A percentile compares a stretch with the other conserved stretches of the same genome.
phyloP scores from a whole-genome alignment of 768 basidiomycete species.

The Dioszegia crocea region DNA sequence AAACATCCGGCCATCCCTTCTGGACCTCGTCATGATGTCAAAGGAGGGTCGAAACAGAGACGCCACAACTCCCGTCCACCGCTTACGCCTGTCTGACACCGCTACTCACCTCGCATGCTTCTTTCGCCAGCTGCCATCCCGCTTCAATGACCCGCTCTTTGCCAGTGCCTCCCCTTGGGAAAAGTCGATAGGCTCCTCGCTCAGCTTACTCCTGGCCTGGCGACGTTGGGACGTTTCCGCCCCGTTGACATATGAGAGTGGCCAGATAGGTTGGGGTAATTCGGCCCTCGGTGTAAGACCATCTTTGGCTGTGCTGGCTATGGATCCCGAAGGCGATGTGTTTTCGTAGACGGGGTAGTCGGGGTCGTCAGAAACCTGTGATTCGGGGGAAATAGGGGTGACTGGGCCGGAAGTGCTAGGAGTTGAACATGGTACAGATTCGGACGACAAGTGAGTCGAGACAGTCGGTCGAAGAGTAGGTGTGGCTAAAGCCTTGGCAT shows the following conservation, averaged over 20 bases:
- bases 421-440: too few species aligned
- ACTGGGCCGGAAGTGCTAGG: not conserved
- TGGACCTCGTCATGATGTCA: too few species aligned
- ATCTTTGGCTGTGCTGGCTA: conserved; percentile 20
- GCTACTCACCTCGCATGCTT: conserved; percentile 39
- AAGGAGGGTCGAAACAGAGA: too few species aligned
- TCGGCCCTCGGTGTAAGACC: conserved; percentile 35
- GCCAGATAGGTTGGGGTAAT: conserved; percentile 28
- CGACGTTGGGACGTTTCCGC: conserved; percentile 4
- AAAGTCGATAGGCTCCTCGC: not conserved
- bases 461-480: too few species aligned
- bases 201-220: not conserved
- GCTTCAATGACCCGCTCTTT: conserved; percentile 11
- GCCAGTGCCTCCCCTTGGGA: not conserved
- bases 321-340: conserved; percentile 2
- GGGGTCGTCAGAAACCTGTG: too few species aligned
- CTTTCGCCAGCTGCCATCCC: conserved; percentile 28
- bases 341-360: not conserved
- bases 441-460: too few species aligned
- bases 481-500: too few species aligned
- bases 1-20: too few species aligned
- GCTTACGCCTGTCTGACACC: too few species aligned
- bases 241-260: conserved; percentile 13
- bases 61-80: too few species aligned
- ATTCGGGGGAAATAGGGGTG: not conserved